These are phyloP conservation scores for Cucumis sativus DNA, from an alignment of 306 rosid genomes.

Conservation along the genomic window DNA sequence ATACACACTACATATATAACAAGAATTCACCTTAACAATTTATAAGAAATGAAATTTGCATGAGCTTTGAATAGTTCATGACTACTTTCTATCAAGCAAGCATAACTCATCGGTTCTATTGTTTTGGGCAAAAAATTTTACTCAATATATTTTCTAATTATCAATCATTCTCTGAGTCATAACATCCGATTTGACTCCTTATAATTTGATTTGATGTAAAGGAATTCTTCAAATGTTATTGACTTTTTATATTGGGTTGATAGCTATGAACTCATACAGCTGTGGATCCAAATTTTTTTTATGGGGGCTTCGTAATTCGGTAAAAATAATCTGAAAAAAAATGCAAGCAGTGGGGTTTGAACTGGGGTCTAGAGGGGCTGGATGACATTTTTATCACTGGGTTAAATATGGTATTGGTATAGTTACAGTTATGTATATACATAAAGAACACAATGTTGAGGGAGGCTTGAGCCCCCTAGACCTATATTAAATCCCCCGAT, in stretches of 20 bases:
- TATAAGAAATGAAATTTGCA: not conserved
- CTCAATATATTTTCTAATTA: not conserved
- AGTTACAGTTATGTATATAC: too few species aligned
- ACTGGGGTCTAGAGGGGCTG: too few species aligned
- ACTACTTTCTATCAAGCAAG: not conserved
- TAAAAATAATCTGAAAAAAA: too few species aligned
- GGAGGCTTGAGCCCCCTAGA: too few species aligned
- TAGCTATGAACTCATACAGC: not conserved
- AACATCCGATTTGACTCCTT: not conserved
- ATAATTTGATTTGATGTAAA: not conserved
- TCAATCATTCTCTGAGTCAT: not conserved
- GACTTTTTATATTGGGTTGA: not conserved
- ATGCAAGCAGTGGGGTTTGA: too few species aligned
- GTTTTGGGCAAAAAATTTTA: not conserved
- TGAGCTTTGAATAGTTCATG: not conserved
- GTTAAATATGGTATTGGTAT: too few species aligned
- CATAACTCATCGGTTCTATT: not conserved
- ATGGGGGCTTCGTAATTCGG: too few species aligned
- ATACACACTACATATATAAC: not conserved
- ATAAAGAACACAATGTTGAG: too few species aligned
- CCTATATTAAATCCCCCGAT: too few species aligned
- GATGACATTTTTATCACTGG: too few species aligned
- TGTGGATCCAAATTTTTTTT: too few species aligned
- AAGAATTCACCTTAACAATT: not conserved
- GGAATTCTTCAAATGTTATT: not conserved